phyloP scores from a whole-genome alignment of 2,329 filamentous ascomycete genomes.

The Lasiodiplodia hormozganensis region DNA sequence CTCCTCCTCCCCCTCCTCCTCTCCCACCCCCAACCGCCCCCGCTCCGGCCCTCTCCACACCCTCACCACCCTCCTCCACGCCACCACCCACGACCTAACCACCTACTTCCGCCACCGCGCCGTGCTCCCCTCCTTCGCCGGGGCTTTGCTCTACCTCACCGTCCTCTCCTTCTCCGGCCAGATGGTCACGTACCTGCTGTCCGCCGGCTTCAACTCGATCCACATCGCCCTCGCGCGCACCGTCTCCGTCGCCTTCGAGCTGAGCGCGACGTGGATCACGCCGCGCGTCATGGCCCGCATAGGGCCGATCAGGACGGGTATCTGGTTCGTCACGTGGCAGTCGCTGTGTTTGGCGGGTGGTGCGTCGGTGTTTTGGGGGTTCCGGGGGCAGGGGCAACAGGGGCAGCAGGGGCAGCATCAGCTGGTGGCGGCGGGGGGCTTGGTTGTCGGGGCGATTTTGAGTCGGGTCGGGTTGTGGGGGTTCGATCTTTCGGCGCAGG shows the following conservation, averaged over 20 bases:
- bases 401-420: too few species aligned
- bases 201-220: slow-evolving; percentile 59
- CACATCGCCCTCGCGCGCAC: slow-evolving; percentile 63
- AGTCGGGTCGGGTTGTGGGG: slow-evolving; percentile 56
- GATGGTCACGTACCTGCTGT: slow-evolving; percentile 69
- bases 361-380: neutral
- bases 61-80: neutral
- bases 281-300: slow-evolving; percentile 61
- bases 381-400: too few species aligned
- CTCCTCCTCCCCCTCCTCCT: neutral
- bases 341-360: slow-evolving; percentile 41
- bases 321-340: slow-evolving; percentile 69
- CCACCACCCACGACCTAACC: neutral
- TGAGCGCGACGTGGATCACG: slow-evolving; percentile 66
- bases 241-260: slow-evolving; percentile 61
- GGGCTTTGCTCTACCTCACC: slow-evolving; percentile 54
- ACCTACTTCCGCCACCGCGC: slow-evolving; percentile 53
- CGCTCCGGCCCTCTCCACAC: too few species aligned
- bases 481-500: slow-evolving; percentile 56
- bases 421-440: slow-evolving; percentile 34
- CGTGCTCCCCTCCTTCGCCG: slow-evolving; percentile 61
- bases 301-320: slow-evolving; percentile 65
- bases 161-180: slow-evolving; percentile 68
- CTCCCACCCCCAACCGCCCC: neutral
- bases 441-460: slow-evolving; percentile 49